Percentiles rank a stretch among this genome's conserved stretches.
phyloP scores from a whole-genome alignment of 2,329 filamentous ascomycete species.

The Colletotrichum tropicicola region DNA sequence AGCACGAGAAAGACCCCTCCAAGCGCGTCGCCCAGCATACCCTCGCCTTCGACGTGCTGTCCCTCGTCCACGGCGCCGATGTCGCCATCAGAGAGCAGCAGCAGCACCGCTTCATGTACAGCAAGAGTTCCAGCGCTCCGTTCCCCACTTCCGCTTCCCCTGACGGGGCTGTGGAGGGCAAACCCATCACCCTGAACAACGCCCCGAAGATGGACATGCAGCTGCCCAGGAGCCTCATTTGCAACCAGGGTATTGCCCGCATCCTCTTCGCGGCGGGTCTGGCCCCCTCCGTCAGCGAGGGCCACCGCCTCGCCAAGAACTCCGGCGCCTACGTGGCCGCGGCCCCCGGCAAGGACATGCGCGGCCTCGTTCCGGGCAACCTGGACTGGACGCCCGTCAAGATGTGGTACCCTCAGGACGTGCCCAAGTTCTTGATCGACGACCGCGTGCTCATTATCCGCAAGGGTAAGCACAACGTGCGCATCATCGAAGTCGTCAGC shows the following conservation, averaged over 20 bases:
- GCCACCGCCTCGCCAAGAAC: slow-evolving; percentile 62
- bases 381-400: slow-evolving; percentile 71
- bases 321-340: slow-evolving; percentile 70
- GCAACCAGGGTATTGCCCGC: slow-evolving; percentile 62
- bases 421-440: slow-evolving; percentile 68
- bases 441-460: slow-evolving; percentile 67
- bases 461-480: slow-evolving; percentile 70
- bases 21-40: slow-evolving; percentile 83
- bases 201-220: slow-evolving; percentile 63
- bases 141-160: slow-evolving; percentile 19
- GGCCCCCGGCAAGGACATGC: slow-evolving; percentile 49
- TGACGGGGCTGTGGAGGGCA: slow-evolving; percentile 30
- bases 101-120: slow-evolving; percentile 61
- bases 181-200: slow-evolving; percentile 48
- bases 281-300: slow-evolving; percentile 63
- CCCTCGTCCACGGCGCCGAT: slow-evolving; percentile 77
- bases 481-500: slow-evolving; percentile 66
- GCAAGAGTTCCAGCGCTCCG: slow-evolving; percentile 35
- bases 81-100: slow-evolving; percentile 70
- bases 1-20: slow-evolving; percentile 74
- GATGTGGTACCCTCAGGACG: slow-evolving; percentile 65
- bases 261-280: slow-evolving; percentile 70
- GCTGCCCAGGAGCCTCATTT: slow-evolving; percentile 66
- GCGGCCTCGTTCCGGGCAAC: slow-evolving; percentile 56
- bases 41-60: slow-evolving; percentile 83